Evolutionary conservation across 805 yeast genomes (phyloP).

Genomic region (Wickerhamiella azymoides): DNA sequence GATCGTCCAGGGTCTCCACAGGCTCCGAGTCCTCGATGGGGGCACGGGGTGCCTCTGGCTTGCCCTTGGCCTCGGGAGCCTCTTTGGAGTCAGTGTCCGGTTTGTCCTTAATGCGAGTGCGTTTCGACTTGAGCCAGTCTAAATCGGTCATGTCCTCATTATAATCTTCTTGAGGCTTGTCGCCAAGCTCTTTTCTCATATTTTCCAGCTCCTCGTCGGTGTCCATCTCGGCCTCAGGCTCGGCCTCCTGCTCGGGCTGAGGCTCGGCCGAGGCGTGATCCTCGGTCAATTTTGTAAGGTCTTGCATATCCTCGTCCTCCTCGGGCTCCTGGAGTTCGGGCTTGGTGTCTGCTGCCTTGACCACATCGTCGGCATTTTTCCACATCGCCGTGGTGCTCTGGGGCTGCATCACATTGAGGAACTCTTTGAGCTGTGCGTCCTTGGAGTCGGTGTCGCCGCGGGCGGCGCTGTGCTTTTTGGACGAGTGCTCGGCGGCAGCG

Average conservation of each 20-base stretch:
- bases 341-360: conserved; percentile 17
- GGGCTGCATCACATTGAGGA: conserved; percentile 71
- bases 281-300: neutral
- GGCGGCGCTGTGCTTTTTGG: conserved; percentile 28
- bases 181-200: conserved; percentile 22
- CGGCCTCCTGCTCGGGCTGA: conserved; percentile 22
- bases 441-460: conserved; percentile 15
- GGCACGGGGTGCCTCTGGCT: neutral
- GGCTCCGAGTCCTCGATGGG: conserved; percentile 9
- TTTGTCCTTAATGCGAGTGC: conserved; percentile 53
- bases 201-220: conserved; percentile 19
- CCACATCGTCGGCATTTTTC: conserved; percentile 24
- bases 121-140: conserved; percentile 73
- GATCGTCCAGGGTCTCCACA: conserved; percentile 12
- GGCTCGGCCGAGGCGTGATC: neutral
- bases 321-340: conserved; percentile 27
- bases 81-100: conserved; percentile 12
- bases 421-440: conserved; percentile 51
- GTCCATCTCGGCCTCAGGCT: conserved; percentile 12
- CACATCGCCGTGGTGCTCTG: conserved; percentile 27
- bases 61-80: neutral
- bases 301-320: conserved; percentile 29
- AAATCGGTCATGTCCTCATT: conserved; percentile 53
- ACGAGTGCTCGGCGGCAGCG: neutral
- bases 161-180: conserved; percentile 29